A percentile compares a stretch with the other conserved stretches of the same genome.
phyloP scores from a whole-genome alignment of 139 green algal species.

The Coccomyxa sp. region DNA sequence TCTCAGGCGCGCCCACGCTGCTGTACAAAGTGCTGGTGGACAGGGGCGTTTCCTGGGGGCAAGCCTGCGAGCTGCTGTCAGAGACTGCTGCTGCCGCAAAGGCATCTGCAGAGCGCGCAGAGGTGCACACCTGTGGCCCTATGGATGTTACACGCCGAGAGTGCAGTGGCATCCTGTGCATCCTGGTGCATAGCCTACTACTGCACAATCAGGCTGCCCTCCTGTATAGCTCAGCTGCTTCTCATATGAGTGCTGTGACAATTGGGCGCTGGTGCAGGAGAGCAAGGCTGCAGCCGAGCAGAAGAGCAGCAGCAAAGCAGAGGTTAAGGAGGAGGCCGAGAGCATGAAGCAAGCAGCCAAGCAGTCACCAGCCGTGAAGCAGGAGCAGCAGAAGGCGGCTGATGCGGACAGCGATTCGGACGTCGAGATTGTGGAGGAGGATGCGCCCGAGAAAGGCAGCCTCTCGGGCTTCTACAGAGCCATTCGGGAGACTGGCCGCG shows the following conservation, averaged over 20 bases:
- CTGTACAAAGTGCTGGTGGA: slow-evolving; percentile 44
- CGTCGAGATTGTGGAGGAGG: neutral
- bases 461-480: slow-evolving; percentile 24
- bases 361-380: neutral
- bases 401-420: neutral
- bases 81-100: neutral
- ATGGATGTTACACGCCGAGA: too few relatives aligned
- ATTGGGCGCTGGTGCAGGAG: too few relatives aligned
- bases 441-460: neutral
- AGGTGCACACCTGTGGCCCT: too few relatives aligned
- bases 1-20: slow-evolving; percentile 25
- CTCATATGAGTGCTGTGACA: too few relatives aligned
- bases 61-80: slow-evolving; percentile 24
- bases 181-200: too few relatives aligned
- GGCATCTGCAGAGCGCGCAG: neutral
- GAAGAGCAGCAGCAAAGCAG: neutral
- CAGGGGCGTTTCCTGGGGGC: slow-evolving; percentile 39
- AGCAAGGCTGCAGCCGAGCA: neutral
- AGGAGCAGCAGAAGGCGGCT: neutral
- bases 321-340: neutral
- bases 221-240: too few relatives aligned
- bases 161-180: too few relatives aligned
- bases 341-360: neutral
- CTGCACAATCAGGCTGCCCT: too few relatives aligned
- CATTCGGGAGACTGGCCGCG: neutral